Base-by-base conservation (phyloP, 1,139 yeast species). In the Debaryomyces udenii region DNA sequence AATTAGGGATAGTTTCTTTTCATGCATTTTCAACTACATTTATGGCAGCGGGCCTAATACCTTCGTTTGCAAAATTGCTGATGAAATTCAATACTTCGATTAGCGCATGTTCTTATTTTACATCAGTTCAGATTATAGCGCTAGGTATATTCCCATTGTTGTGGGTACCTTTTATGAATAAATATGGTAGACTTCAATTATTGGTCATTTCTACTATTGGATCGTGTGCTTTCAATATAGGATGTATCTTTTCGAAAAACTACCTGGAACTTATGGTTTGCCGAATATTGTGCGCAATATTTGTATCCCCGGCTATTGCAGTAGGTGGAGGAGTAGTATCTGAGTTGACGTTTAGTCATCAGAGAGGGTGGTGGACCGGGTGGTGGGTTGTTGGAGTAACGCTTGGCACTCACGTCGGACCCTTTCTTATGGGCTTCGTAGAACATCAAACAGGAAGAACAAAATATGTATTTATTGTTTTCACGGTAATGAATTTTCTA, bases 1-100 rank as follows among this genome's bases (percentile, higher is more conserved):
- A 54, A 39, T 42, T 55, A 28, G 47, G 45, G 2, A 48, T 55
- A 55, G 46, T 54, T 22, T 50, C 55, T 9, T 49, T 51, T 34
- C 56, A 55, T 40, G 57, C 55, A 3, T 55, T 55, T 30, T 42
- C 47, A 27, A 44, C 52, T 6, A 53, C 59, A 10, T 55, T 55
- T 29, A 48, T 52, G 48, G 59, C 59, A n/a, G 51, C 57, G 2
- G 59, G 59, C 6, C 31, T 51, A 9, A 53, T 53, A n/a, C 57
- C 59, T 4, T 41, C 50, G 16, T 49, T 54, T 37, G 57, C 50
- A 10, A 36, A 38, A 9, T 36, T 53, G 5, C 42, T 51, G 32
- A 47, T 38, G 32, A 23, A 42, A 18, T 44, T 46, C n/a, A 41
- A 38, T 13, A 39, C 42, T 14, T 38, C 56, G n/a, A 47, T 56